Evolutionary conservation across 345 rosid species (phyloP).

Genomic region (Arabidopsis suecica): DNA sequence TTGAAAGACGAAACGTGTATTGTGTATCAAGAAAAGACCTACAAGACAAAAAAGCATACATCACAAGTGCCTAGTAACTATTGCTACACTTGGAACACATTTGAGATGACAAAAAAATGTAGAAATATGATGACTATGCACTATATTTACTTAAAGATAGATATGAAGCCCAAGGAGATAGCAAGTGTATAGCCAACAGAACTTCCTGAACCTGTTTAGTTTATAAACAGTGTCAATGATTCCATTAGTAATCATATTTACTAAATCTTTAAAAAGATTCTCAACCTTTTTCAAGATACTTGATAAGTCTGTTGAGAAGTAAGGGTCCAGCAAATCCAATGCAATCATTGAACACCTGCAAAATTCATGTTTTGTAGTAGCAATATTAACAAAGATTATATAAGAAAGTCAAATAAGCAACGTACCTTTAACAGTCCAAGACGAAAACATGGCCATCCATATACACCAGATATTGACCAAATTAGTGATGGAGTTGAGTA

Average conservation of each 20-base stretch:
- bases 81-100: conserved; percentile 6
- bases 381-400: neutral
- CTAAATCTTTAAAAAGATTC: conserved; percentile 7
- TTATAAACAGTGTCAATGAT: conserved; percentile 6
- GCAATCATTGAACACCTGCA: conserved; percentile 81
- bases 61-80: conserved; percentile 17
- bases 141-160: conserved; percentile 68
- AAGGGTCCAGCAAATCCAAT: conserved; percentile 85
- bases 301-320: conserved; percentile 82
- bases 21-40: conserved; percentile 94
- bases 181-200: conserved; percentile 73
- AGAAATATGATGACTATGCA: neutral
- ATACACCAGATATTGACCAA: conserved; percentile 75
- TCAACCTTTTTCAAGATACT: conserved; percentile 80
- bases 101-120: neutral
- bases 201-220: conserved; percentile 62
- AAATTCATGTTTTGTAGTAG: conserved; percentile 4
- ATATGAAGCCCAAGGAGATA: conserved; percentile 67
- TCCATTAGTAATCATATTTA: conserved; percentile 22
- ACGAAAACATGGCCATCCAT: conserved; percentile 80
- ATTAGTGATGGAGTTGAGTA: conserved; percentile 59
- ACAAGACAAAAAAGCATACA: conserved; percentile 43
- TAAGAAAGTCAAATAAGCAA: conserved; percentile 18
- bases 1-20: conserved; percentile 70
- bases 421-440: conserved; percentile 84